Evolutionary conservation across 306 rosid species (phyloP).

Genomic region (Citrullus colocynthis): DNA sequence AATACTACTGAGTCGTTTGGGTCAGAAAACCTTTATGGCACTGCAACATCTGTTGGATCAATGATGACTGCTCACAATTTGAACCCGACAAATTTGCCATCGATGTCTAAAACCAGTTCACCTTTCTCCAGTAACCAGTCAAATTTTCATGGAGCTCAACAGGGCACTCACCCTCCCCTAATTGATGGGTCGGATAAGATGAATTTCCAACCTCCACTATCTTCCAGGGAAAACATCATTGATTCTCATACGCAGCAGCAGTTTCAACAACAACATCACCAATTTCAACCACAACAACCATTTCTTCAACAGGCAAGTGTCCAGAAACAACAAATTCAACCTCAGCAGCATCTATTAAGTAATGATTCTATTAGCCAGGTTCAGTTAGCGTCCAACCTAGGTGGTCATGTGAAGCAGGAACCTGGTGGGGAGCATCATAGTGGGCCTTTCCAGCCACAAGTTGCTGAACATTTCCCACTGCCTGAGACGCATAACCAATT

Average conservation of each 20-base stretch:
- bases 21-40: slow-evolving; percentile 54
- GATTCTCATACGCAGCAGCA: slow-evolving; percentile 56
- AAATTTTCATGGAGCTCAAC: slow-evolving; percentile 50
- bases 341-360: slow-evolving; percentile 41
- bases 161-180: slow-evolving; percentile 51
- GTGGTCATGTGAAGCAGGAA: slow-evolving; percentile 53
- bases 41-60: slow-evolving; percentile 59
- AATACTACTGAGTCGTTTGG: slow-evolving; percentile 52
- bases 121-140: slow-evolving; percentile 43
- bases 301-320: slow-evolving; percentile 44
- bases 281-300: slow-evolving; percentile 62
- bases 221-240: slow-evolving; percentile 48
- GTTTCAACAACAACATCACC: slow-evolving; percentile 53
- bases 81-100: slow-evolving; percentile 43
- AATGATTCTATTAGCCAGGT: slow-evolving; percentile 52
- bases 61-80: slow-evolving; percentile 57
- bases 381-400: slow-evolving; percentile 41
- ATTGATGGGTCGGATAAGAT: slow-evolving; percentile 61
- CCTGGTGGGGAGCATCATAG: slow-evolving; percentile 50
- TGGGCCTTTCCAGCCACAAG: slow-evolving; percentile 42
- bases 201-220: slow-evolving; percentile 46
- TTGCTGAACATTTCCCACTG: slow-evolving; percentile 49
- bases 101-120: slow-evolving; percentile 49
- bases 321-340: slow-evolving; percentile 54
- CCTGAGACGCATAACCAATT: slow-evolving; percentile 69